Base-by-base conservation (phyloP, 768 basidiomycete species). In the Macrolepiota fuliginosa region DNA sequence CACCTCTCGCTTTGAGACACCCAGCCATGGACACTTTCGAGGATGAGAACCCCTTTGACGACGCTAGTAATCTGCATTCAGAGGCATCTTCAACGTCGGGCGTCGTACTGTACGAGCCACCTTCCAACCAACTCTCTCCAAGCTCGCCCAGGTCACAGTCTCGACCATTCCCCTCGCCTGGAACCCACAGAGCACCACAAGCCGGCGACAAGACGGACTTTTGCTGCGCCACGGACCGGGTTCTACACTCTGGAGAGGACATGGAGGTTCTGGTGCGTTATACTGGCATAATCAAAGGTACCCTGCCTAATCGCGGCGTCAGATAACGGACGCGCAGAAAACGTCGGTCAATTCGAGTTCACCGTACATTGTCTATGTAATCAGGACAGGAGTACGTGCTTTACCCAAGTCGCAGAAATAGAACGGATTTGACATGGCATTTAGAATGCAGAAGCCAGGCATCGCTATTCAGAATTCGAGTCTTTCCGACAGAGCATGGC, bases 391-490 rank as follows among this genome's bases (percentile, higher is more conserved):
- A 68, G 95, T 96, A 72, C 29, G 74, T 67, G 24, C 5, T 32
- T 59, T 19, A 52, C 45, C 42, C 52, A 40, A 59, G 59, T 57
- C 25, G 24, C 61, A 15, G 40, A 49, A 17, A 42, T 51, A 63
- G 13, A 65, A 45, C 50, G 4, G 46, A 29, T 47, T 58, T 56
- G 61, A 69, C 36, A 35, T 40, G 45, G 32, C 15, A 32, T 36
- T 25, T 68, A 98, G 96, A 86, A 81, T 65, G 82, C 87, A 6
- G 89, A 93, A 68, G 87, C 94, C 11, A 84, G 87, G 36, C 92
- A 97, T 67, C 87, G 97, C 45, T 99, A 99, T 74, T 98, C 96
- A 2, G 95, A 98, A 72, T 99, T 99, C 74, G 94, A 98, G 75
- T 94, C 94, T 24, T 79, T 99, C 42, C 88, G 97, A 55, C 81